A percentile compares a stretch with the other conserved stretches of the same genome.
phyloP scores from a whole-genome alignment of 2,329 filamentous ascomycete genomes.

The Achaetomium macrosporum region DNA sequence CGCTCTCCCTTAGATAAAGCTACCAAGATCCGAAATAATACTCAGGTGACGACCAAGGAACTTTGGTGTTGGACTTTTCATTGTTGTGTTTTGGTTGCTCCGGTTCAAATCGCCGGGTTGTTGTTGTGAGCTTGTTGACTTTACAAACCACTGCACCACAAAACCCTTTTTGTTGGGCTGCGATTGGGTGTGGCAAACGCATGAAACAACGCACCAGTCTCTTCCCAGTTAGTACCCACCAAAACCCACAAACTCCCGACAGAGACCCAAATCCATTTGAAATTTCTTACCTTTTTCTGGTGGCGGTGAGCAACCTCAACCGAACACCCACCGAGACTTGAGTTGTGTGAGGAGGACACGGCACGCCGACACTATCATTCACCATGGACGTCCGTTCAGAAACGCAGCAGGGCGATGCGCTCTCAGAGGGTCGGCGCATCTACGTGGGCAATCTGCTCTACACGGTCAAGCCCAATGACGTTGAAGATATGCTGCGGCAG shows the following conservation, averaged over 20 bases:
- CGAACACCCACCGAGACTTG: not conserved
- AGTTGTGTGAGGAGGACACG: too few relatives aligned
- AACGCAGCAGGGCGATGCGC: constrained; percentile 16
- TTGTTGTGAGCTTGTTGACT: too few relatives aligned
- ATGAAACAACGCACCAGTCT: not conserved
- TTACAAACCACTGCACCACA: not conserved
- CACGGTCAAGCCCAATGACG: constrained; percentile 39
- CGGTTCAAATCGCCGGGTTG: too few relatives aligned
- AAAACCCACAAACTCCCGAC: not conserved
- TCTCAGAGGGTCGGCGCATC: constrained; percentile 35
- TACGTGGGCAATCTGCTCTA: constrained; percentile 62
- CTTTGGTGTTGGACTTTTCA: too few relatives aligned
- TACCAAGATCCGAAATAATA: too few relatives aligned
- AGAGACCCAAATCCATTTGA: too few relatives aligned
- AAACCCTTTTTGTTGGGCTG: not conserved
- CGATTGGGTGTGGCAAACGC: not conserved
- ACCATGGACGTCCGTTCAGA: constrained; percentile 1
- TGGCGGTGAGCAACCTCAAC: not conserved
- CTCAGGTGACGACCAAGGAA: too few relatives aligned
- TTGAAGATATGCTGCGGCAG: constrained; percentile 31
- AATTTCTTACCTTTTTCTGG: too few relatives aligned
- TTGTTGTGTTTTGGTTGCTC: too few relatives aligned
- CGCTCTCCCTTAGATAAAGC: too few relatives aligned
- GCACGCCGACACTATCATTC: too few relatives aligned
- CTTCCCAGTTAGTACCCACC: not conserved